A percentile compares a stretch with the other conserved stretches of the same genome.
These are phyloP conservation scores for Gossypium schwendimanii DNA, from an alignment of 441 rosid species.

Conservation along the genomic window DNA sequence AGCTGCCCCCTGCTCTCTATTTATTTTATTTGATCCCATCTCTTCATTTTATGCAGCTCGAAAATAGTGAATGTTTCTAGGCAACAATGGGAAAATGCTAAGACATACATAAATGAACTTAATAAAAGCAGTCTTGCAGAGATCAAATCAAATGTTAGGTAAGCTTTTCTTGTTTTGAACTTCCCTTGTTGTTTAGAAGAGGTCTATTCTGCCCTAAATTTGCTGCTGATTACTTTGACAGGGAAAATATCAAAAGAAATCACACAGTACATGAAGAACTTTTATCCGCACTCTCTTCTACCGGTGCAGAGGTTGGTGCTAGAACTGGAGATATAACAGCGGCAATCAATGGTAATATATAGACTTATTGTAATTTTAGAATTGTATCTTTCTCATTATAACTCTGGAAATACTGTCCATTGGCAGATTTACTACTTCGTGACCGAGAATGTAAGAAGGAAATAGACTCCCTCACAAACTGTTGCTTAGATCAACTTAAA, in stretches of 20 bases:
- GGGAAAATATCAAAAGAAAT: constrained; percentile 38
- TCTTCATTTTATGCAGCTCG: constrained; percentile 40
- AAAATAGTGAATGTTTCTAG: constrained; percentile 34
- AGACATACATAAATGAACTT: constrained; percentile 31
- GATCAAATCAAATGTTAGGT: constrained; percentile 40
- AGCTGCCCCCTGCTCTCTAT: background rate
- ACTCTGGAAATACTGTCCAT: background rate
- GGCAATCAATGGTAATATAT: constrained; percentile 47
- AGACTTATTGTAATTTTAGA: background rate
- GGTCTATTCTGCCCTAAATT: background rate
- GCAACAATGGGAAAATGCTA: constrained; percentile 52
- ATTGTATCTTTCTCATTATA: background rate
- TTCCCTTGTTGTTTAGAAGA: background rate
- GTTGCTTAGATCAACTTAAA: constrained; percentile 47
- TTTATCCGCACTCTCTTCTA: constrained; percentile 34
- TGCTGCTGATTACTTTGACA: constrained; percentile 23
- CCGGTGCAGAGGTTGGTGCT: constrained; percentile 36
- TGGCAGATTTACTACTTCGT: constrained; percentile 43
- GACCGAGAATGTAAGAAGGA: constrained; percentile 54
- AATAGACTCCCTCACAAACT: constrained; percentile 40
- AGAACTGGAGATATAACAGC: constrained; percentile 30
- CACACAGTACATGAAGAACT: constrained; percentile 32
- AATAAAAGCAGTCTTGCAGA: constrained; percentile 28
- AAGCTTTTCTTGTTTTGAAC: constrained; percentile 7
- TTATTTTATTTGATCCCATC: background rate